Percentiles rank a stretch among this genome's conserved stretches.
Conservation (phyloP, 306 rosid genomes). For the Quercus agrifolia region DNA sequence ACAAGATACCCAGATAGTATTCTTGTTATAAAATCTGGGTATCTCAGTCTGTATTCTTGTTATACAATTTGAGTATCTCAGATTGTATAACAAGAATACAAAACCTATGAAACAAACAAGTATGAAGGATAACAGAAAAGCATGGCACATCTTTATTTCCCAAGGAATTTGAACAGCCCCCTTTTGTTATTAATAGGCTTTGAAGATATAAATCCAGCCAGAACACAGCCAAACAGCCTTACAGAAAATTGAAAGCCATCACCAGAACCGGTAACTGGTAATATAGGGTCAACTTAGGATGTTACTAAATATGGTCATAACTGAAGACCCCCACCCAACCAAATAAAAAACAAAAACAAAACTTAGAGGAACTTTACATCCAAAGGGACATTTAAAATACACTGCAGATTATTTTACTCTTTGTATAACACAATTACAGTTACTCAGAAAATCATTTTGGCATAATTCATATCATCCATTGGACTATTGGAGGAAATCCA, state of each 20-base stretch:
- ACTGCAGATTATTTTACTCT: no score
- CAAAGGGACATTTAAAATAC: background rate
- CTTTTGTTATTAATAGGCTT: background rate
- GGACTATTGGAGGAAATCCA: background rate
- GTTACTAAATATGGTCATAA: background rate
- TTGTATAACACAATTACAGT: background rate
- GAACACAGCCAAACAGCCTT: background rate
- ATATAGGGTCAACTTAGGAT: background rate
- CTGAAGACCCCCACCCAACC: no score
- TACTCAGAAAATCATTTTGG: background rate
- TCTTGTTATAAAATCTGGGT: no score
- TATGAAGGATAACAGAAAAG: background rate
- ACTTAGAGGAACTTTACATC: no score
- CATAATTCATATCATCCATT: background rate
- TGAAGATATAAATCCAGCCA: background rate
- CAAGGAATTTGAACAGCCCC: background rate
- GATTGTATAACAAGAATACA: background rate
- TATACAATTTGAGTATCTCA: background rate
- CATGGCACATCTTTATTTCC: background rate
- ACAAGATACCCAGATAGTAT: no score
- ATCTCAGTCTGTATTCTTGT: no score
- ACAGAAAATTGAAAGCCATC: background rate
- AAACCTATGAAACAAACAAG: background rate
- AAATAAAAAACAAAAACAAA: no score
- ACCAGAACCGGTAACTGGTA: background rate